Evolutionary conservation across 2,329 filamentous ascomycete genomes (phyloP), one percentile per base, ranked within the genome.

Genomic region (Diaporthe citrichinensis): DNA sequence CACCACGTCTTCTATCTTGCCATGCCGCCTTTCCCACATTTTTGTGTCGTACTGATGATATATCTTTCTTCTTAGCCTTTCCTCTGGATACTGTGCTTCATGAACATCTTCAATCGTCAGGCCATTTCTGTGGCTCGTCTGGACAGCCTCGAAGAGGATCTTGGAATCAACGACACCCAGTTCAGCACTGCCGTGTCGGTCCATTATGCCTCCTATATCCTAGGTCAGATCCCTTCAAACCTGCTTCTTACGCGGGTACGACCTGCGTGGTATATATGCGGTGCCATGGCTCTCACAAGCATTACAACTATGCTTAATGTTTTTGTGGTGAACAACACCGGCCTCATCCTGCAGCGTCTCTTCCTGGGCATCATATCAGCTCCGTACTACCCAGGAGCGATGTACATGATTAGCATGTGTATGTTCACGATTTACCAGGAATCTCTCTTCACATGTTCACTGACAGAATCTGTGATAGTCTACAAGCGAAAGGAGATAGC

Each of bases 401-500:
- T 92, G 20, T 92, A 90, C 82, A 90, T 89, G 75, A 84, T 92
- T 15, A 85, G 65, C 65, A 17, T 53, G 65, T 68, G 65, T 68
- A 68, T 6, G 46, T 68, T 2, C 14, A 2, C 15, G 8, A 7
- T 9, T 0, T 15, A 23, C 10, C 20, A 20, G 12, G 1, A 6
- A 1, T 4, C 2, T 1, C 7, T 4, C 15, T 12, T 9, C 1
- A 28, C 0, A 1, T 31, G 23, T 28, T 3, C 12, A 15, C 65
- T 53, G 8, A 68, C 15, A 7, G 23, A 39, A 17, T 0, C 12
- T 34, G 4, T 83, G 3, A 83, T 83, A 67, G 93, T 92, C 90
- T 94, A 94, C 79, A 93, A 91, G 0, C 87, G 92, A 23, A 90
- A 90, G 78, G 93, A 93, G 79, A 83, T 93, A 0, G 90, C 88